These are phyloP conservation scores for Plasmodium sp. DNA, from an alignment of 169 alveolate species.

Conservation along the genomic window DNA sequence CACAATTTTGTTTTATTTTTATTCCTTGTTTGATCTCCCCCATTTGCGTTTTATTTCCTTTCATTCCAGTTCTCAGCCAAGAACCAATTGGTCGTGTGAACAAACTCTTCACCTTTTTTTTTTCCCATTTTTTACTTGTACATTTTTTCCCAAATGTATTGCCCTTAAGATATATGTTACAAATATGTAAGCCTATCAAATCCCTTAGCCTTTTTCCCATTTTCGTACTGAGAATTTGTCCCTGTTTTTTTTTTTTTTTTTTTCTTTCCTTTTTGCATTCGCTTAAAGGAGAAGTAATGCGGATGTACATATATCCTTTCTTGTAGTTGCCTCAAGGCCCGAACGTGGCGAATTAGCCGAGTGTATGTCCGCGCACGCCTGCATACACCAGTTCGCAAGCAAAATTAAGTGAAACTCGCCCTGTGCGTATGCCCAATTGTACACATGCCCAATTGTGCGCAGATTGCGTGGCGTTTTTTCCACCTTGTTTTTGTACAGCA, in stretches of 20 bases:
- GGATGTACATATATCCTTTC: background rate
- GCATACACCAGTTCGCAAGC: background rate
- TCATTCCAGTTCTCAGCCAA: background rate
- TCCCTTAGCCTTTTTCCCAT: background rate
- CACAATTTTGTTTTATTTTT: background rate
- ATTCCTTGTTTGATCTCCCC: background rate
- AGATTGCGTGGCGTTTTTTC: background rate
- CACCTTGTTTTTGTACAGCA: constrained; percentile 21
- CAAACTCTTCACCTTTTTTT: background rate
- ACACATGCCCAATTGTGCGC: background rate
- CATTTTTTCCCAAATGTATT: background rate
- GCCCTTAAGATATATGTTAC: background rate
- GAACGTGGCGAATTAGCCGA: background rate
- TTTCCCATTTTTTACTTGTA: background rate
- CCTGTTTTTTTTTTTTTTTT: background rate
- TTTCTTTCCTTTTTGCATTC: background rate
- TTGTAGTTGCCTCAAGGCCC: background rate
- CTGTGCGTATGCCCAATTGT: background rate
- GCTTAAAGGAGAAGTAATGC: background rate
- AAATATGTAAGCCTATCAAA: background rate
- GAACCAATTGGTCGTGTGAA: background rate
- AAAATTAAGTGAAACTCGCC: background rate
- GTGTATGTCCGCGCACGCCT: background rate
- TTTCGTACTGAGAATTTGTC: background rate
- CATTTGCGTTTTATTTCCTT: background rate